Evolutionary conservation across 805 yeast species (phyloP), one percentile per base, ranked within the genome.

Genomic region (Hanseniaspora singularis): DNA sequence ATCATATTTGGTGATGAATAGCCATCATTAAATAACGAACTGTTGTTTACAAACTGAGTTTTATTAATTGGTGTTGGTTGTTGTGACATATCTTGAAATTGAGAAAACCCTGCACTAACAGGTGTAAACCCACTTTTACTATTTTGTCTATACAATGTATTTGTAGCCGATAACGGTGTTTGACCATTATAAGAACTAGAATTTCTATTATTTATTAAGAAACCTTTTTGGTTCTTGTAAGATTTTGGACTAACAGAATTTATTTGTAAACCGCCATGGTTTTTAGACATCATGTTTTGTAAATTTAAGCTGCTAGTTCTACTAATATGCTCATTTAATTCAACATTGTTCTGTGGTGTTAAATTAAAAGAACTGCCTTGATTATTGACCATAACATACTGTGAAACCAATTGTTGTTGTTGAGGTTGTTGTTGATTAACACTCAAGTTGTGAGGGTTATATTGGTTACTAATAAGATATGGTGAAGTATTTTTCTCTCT

Each of bases 151-250:
- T 37, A 44, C 6, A 37, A 27, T 24, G 28, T 27, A 3, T 38
- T 44, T 7, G 26, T 23, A 11, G 48, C 41, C 8, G 48, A 44
- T 10, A 37, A 2, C 7, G 48, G 48, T 14, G 40, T 43, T 14
- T 26, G 11, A 26, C 28, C 11, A 11, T 26, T 26, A 8, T 7
- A 26, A 11, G 7, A 8, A 3, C 19, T 9, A 22, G 11, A 2
- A 36, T 36, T 23, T 3, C n/a, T 36, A n/a, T 19, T 20, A 12
- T 3, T 19, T 4, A 16, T 14, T 20, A 20, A 6, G n/a, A 20
- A 26, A 19, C 10, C n/a, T 7, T 18, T 19, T 7, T 11, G 12
- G 24, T 11, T 33, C 12, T 33, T 33, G 32, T 5, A 24, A 24
- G 32, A 30, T 6, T 30, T 11, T 15, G 14, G 9, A 5, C 15